phyloP scores from a whole-genome alignment of 1,284 basidiomycete species.

The Ganoderma sinense region DNA sequence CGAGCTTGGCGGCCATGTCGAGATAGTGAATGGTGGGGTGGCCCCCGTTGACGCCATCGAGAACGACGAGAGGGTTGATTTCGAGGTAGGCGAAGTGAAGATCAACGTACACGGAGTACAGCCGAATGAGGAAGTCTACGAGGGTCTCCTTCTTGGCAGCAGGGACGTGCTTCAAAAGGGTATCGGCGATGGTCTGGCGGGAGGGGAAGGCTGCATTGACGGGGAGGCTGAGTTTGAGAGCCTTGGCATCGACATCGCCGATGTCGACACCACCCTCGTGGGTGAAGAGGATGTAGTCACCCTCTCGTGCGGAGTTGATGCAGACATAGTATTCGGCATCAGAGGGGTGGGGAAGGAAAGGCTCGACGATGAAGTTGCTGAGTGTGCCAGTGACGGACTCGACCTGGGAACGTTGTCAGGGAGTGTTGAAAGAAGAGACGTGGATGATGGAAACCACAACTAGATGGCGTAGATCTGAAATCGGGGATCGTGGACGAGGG shows the following conservation, averaged over 20 bases:
- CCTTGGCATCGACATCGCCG: conserved; percentile 98
- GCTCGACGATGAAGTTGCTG: conserved; percentile 98
- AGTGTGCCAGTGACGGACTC: conserved; percentile 94
- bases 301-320: conserved; percentile 95
- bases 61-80: conserved; percentile 98
- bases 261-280: conserved; percentile 99
- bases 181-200: conserved; percentile 76
- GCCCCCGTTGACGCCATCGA: conserved; percentile 81
- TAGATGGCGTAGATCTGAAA: conserved; percentile 1
- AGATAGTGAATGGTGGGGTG: conserved; percentile 92
- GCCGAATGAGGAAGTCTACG: conserved; percentile 92
- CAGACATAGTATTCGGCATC: conserved; percentile 99
- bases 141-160: conserved; percentile 86
- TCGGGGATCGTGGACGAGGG: background rate
- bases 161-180: conserved; percentile 84
- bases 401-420: conserved; percentile 59
- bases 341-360: conserved; percentile 95
- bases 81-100: conserved; percentile 99
- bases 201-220: conserved; percentile 84
- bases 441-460: conserved; percentile 6
- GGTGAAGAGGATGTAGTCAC: conserved; percentile 97
- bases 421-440: background rate
- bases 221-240: conserved; percentile 88
- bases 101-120: conserved; percentile 98
- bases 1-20: conserved; percentile 99